Conservation (phyloP, 306 rosid genomes). For the Crotalaria pallida region DNA sequence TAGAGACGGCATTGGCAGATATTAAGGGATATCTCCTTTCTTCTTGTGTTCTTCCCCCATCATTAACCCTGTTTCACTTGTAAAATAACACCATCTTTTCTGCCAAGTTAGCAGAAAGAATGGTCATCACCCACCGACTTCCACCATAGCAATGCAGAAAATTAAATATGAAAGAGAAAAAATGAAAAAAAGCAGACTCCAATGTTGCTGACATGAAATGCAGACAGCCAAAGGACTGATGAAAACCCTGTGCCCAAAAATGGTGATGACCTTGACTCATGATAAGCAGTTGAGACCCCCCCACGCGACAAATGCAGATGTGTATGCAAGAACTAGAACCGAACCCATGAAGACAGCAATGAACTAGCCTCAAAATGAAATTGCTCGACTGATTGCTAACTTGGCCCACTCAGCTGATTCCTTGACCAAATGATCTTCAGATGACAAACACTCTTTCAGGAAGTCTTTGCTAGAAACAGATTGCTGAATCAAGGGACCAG, state of each 20-base stretch:
- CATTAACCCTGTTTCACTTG: slow-evolving; percentile 24
- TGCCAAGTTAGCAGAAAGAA: slow-evolving; percentile 76
- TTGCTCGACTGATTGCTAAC: slow-evolving; percentile 77
- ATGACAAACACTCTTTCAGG: slow-evolving; percentile 73
- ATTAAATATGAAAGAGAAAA: slow-evolving; percentile 26
- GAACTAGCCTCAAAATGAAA: slow-evolving; percentile 65
- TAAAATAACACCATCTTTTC: slow-evolving; percentile 33
- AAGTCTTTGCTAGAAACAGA: slow-evolving; percentile 84
- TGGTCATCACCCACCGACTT: slow-evolving; percentile 49
- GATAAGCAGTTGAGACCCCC: slow-evolving; percentile 76
- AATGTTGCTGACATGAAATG: slow-evolving; percentile 45
- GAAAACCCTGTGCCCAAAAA: slow-evolving; percentile 57
- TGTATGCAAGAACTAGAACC: slow-evolving; percentile 65
- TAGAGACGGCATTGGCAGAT: slow-evolving; percentile 29
- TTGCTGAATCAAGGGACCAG: slow-evolving; percentile 74
- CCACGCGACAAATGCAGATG: slow-evolving; percentile 63
- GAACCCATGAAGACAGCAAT: slow-evolving; percentile 30
- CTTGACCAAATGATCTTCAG: slow-evolving; percentile 73
- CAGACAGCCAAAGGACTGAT: slow-evolving; percentile 40
- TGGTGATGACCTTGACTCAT: slow-evolving; percentile 74
- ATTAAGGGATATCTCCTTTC: slow-evolving; percentile 29
- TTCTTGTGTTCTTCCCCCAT: slow-evolving; percentile 18
- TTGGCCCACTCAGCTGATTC: slow-evolving; percentile 96
- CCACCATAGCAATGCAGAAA: slow-evolving; percentile 56
- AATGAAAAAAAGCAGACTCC: slow-evolving; percentile 38